Conservation (phyloP, 805 yeast genomes). For the Zygoascus ofunaensis region DNA sequence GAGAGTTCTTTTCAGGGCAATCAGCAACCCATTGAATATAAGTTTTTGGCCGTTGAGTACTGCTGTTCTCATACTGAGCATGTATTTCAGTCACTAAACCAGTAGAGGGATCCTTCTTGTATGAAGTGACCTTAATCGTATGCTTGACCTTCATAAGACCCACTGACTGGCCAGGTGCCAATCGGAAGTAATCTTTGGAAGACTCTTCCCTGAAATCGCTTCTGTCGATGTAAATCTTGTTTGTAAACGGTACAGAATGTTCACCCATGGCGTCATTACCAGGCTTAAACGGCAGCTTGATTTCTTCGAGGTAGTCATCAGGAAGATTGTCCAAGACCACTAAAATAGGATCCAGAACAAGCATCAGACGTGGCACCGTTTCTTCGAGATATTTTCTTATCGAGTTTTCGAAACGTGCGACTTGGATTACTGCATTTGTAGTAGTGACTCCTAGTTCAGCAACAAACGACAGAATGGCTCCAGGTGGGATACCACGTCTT, state of each 20-base stretch:
- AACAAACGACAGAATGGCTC: conserved; percentile 87
- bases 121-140: conserved; percentile 61
- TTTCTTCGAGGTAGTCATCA: conserved; percentile 60
- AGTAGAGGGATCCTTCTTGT: conserved; percentile 46
- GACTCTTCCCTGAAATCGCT: conserved; percentile 70
- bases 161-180: conserved; percentile 90
- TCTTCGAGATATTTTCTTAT: conserved; percentile 81
- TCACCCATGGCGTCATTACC: conserved; percentile 72
- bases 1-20: conserved; percentile 49
- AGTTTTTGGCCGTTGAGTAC: conserved; percentile 78
- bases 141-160: conserved; percentile 89
- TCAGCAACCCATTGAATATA: conserved; percentile 95
- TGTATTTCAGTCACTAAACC: conserved; percentile 65
- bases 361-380: conserved; percentile 90
- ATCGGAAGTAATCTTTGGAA: conserved; percentile 72
- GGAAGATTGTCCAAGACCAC: conserved; percentile 74
- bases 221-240: conserved; percentile 74
- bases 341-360: conserved; percentile 78
- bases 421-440: conserved; percentile 83
- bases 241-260: conserved; percentile 66
- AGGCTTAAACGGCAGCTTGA: conserved; percentile 83
- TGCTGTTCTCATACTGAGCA: conserved; percentile 69
- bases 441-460: conserved; percentile 97
- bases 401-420: conserved; percentile 78
- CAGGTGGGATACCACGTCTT: conserved; percentile 98